Conservation (phyloP, 2,329 filamentous ascomycete species). For the Didymosphaeria variabile region DNA sequence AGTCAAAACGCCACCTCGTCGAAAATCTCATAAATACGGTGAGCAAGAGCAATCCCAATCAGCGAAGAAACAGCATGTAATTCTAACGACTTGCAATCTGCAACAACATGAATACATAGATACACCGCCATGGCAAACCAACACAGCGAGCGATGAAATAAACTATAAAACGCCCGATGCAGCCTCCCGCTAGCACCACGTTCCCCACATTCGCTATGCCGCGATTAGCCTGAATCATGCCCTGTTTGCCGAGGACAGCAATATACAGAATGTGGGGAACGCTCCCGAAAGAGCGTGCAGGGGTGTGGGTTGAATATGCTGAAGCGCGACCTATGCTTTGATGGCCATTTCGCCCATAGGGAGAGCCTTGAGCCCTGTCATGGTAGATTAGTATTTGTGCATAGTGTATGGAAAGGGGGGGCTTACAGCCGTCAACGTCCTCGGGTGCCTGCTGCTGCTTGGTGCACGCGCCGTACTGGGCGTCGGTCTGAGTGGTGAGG, state of each 20-base stretch:
- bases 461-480: conserved; percentile 42
- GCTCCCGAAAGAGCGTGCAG: conserved; percentile 5
- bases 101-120: conserved; percentile 4
- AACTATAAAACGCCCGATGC: conserved; percentile 15
- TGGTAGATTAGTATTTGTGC: conserved; percentile 20
- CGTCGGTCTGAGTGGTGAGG: conserved; percentile 37
- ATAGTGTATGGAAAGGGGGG: background rate
- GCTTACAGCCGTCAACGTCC: conserved; percentile 45
- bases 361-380: conserved; percentile 37
- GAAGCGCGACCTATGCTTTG: conserved; percentile 8
- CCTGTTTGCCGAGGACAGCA: conserved; percentile 1
- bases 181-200: conserved; percentile 6
- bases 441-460: conserved; percentile 46
- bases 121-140: background rate
- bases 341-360: conserved; percentile 14
- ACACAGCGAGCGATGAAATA: conserved; percentile 11
- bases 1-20: background rate
- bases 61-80: background rate
- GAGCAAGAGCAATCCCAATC: background rate
- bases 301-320: conserved; percentile 4
- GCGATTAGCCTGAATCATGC: conserved; percentile 12
- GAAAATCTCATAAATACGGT: background rate
- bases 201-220: conserved; percentile 6
- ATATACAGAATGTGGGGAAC: conserved; percentile 11
- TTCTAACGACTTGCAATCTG: conserved; percentile 2